These are phyloP conservation scores for Dactylonectria macrodidyma DNA, from an alignment of 2,329 filamentous ascomycete genomes.

Conservation along the genomic window DNA sequence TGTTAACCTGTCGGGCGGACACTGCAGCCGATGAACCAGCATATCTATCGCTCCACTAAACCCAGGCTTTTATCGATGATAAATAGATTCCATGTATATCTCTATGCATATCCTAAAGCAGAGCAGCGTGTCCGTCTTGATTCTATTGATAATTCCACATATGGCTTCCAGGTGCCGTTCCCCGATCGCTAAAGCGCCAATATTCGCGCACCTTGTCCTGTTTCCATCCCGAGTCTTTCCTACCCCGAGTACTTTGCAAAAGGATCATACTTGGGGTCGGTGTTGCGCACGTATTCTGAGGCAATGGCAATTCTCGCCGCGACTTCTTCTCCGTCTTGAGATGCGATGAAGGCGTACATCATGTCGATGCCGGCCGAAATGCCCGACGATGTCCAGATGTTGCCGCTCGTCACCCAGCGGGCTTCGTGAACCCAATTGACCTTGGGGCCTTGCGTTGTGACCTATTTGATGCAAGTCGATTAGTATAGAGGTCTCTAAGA, in stretches of 20 bases:
- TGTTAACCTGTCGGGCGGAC: neutral
- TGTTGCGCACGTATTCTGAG: constrained; percentile 72
- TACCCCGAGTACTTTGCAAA: constrained; percentile 59
- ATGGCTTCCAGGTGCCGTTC: neutral
- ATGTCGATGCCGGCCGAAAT: constrained; percentile 63
- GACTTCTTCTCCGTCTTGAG: constrained; percentile 64
- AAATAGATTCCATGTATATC: too few relatives aligned
- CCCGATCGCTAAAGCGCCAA: neutral
- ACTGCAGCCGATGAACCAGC: neutral
- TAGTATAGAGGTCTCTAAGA: neutral
- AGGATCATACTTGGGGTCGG: constrained; percentile 65
- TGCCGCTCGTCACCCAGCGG: constrained; percentile 73
- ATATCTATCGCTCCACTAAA: neutral
- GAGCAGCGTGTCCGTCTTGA: neutral
- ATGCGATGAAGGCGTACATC: constrained; percentile 52
- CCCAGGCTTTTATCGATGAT: neutral
- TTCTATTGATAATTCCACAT: neutral
- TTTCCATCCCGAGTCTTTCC: neutral
- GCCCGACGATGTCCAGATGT: constrained; percentile 74
- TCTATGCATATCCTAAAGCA: too few relatives aligned
- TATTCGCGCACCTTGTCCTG: too few relatives aligned
- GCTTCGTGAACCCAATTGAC: constrained; percentile 70
- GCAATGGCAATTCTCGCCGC: constrained; percentile 63
- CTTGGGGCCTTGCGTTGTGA: constrained; percentile 57
- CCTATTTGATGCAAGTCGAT: constrained; percentile 38